Evolutionary conservation across 2,329 filamentous ascomycete species (phyloP).

Genomic region (Arthrobotrys entomopaga): DNA sequence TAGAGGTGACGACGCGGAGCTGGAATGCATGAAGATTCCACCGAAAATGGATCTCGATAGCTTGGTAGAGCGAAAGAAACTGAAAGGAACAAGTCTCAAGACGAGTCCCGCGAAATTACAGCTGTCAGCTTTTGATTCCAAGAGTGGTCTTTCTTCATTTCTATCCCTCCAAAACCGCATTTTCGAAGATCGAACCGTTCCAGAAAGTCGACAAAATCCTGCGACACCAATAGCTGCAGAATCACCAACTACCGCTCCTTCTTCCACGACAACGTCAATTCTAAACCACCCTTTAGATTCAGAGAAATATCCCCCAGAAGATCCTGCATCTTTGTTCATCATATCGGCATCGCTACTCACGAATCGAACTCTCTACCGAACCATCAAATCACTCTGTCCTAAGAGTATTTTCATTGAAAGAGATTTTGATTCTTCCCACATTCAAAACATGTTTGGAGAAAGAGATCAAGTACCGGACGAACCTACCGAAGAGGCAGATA

Average conservation of each 20-base stretch:
- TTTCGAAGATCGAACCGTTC: not conserved
- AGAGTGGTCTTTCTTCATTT: constrained; percentile 28
- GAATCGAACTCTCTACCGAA: constrained; percentile 25
- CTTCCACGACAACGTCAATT: not conserved
- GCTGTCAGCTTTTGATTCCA: constrained; percentile 16
- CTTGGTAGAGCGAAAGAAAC: constrained; percentile 23
- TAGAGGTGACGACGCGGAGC: constrained; percentile 22
- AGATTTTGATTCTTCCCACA: constrained; percentile 11
- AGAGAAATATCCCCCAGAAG: not conserved
- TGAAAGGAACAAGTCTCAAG: not conserved
- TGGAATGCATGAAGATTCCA: constrained; percentile 34
- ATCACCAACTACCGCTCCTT: constrained; percentile 1
- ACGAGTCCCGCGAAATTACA: not conserved
- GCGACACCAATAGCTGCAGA: not conserved
- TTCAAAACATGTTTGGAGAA: constrained; percentile 10
- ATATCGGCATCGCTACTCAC: constrained; percentile 33
- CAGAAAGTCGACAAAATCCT: not conserved
- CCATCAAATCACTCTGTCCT: constrained; percentile 31
- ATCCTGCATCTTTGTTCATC: constrained; percentile 28
- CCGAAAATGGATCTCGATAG: constrained; percentile 52
- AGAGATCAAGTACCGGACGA: constrained; percentile 37
- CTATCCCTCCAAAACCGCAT: constrained; percentile 29
- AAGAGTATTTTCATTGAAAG: constrained; percentile 43
- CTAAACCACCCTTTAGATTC: not conserved
- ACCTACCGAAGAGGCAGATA: constrained; percentile 36